Conservation (phyloP, 2,329 filamentous ascomycete species). For the Nigrograna mackinnonii region DNA sequence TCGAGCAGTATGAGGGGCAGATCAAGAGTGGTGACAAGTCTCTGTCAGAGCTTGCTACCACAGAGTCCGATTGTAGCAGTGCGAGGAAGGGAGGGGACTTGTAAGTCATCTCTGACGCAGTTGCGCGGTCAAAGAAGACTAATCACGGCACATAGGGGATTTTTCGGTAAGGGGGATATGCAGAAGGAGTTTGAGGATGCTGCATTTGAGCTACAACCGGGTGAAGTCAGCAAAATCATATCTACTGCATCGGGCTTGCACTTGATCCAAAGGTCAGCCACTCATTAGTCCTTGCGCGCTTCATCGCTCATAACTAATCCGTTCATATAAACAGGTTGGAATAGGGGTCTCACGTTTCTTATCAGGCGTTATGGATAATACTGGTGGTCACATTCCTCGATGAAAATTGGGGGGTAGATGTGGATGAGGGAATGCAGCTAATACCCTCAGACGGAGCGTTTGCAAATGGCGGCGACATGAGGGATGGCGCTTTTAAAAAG, state of each 20-base stretch:
- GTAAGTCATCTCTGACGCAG: slow-evolving; percentile 47
- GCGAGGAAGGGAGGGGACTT: slow-evolving; percentile 92
- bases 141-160: slow-evolving; percentile 61
- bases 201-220: slow-evolving; percentile 84
- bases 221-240: slow-evolving; percentile 83
- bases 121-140: slow-evolving; percentile 4
- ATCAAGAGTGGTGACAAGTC: slow-evolving; percentile 66
- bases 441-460: too few relatives aligned
- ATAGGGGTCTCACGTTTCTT: too few relatives aligned
- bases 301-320: too few relatives aligned
- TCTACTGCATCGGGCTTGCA: slow-evolving; percentile 94
- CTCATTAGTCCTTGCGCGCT: too few relatives aligned
- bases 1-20: slow-evolving; percentile 72
- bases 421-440: too few relatives aligned
- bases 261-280: slow-evolving; percentile 63
- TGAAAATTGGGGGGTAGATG: too few relatives aligned
- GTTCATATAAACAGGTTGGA: too few relatives aligned
- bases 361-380: too few relatives aligned
- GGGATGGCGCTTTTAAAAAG: too few relatives aligned
- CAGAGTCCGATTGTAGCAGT: slow-evolving; percentile 94
- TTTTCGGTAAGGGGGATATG: slow-evolving; percentile 95
- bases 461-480: too few relatives aligned
- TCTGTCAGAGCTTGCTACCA: slow-evolving; percentile 82
- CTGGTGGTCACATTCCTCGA: too few relatives aligned
- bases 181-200: slow-evolving; percentile 98